These are phyloP conservation scores for Penicillium freii DNA, from an alignment of 2,329 filamentous ascomycete species.

Conservation along the genomic window DNA sequence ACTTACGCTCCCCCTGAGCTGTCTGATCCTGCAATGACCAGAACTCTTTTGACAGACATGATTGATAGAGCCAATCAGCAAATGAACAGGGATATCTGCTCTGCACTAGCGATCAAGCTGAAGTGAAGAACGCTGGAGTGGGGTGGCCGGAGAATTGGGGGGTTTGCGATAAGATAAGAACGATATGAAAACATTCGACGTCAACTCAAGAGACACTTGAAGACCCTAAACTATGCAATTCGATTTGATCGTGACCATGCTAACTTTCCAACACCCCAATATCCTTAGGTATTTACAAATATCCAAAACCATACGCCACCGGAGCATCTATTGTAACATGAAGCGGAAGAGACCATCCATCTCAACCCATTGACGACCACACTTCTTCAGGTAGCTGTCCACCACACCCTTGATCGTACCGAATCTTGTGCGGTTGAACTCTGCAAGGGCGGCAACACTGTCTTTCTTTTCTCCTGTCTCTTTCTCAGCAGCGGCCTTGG, in stretches of 20 bases:
- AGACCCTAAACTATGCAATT: constrained; percentile 7
- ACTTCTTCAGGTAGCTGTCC: constrained; percentile 82
- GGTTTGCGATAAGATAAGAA: not conserved
- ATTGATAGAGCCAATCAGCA: constrained; percentile 15
- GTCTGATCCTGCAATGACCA: constrained; percentile 86
- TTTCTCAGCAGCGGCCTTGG: constrained; percentile 54
- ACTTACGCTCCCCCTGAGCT: constrained; percentile 85
- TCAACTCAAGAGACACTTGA: not conserved
- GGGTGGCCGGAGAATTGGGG: constrained; percentile 4
- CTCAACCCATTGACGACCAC: constrained; percentile 86
- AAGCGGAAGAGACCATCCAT: constrained; percentile 82
- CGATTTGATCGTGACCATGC: constrained; percentile 9
- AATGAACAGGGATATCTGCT: not conserved
- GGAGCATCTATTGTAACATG: constrained; percentile 47
- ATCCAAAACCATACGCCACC: constrained; percentile 18
- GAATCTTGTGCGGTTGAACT: constrained; percentile 80
- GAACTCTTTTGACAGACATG: constrained; percentile 55
- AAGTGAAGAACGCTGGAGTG: constrained; percentile 15
- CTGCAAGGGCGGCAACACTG: constrained; percentile 68
- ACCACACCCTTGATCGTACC: constrained; percentile 72
- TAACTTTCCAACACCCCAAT: constrained; percentile 4
- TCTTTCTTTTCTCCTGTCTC: constrained; percentile 58
- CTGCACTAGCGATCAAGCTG: not conserved
- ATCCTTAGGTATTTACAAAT: constrained; percentile 29
- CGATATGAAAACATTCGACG: not conserved